Base-by-base conservation (phyloP, 2,329 filamentous ascomycete species). In the Neonectria ditissima region DNA sequence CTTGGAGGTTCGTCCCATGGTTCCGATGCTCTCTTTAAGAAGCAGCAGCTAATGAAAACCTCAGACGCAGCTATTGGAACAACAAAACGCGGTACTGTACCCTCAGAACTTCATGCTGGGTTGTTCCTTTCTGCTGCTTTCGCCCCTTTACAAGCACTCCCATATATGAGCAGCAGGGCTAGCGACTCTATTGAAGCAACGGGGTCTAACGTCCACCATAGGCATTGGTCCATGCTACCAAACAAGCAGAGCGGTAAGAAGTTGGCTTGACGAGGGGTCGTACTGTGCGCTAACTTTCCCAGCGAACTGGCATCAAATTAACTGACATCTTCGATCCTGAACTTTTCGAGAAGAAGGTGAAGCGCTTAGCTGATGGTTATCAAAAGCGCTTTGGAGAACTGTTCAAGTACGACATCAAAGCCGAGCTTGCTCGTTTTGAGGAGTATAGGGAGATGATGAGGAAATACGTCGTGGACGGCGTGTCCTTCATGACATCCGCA, bases 291-390 rank as follows among this genome's bases (percentile, higher is more conserved):
- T 68, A 67, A 70, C 54, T 61, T 73, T 61, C 53, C 22, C 67
- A 87, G 41, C 83, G 92, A 71, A 91, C 83, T 69, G 91, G 91
- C 51, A 83, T 94, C 63, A 83, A 87, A 58, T 78, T 94, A 50
- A 82, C 85, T 63, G 90, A 93, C 59, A 82, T 93, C 67, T 92
- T 92, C 75, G 80, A 91, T 74, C 84, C 88, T 75, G 81, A 86
- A 34, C 74, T 84, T n/a, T 92, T 93, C 72, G 90, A 92, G 79
- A 74, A 78, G 51, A 91, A 91, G 77, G 78, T 93, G 53, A 83
- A 89, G 45, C 79, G 82, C 20, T 78, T 93, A 54, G 89, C 85
- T 16, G 70, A 79, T 16, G 87, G 84, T 86, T 67, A 80, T 92
- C 56, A 82, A 83, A 66, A 90, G 79, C 82, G 89, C 54, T 92